phyloP scores from a whole-genome alignment of 2,329 filamentous ascomycete genomes.

The Ophiostoma novo-ulmi region DNA sequence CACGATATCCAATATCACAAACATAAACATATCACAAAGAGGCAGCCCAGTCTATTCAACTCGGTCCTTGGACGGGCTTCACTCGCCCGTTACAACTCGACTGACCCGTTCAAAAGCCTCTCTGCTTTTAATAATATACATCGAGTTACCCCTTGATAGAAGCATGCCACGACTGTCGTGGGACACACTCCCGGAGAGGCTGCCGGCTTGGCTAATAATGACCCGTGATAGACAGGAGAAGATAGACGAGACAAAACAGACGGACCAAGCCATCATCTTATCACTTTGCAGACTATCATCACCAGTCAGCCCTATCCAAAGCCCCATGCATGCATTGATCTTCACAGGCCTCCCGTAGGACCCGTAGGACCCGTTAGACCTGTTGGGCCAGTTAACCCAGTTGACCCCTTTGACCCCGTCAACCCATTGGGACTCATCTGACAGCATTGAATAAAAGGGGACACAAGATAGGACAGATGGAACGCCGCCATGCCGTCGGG shows the following conservation, averaged over 20 bases:
- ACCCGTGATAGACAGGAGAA: not conserved
- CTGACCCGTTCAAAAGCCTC: not conserved
- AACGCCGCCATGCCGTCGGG: not conserved
- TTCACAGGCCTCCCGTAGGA: conserved; percentile 1
- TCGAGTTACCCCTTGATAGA: too few species aligned
- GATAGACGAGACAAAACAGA: not conserved
- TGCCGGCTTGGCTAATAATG: conserved; percentile 3
- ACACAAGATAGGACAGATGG: conserved; percentile 13
- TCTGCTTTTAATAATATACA: not conserved
- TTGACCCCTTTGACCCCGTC: not conserved
- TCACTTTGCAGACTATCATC: not conserved
- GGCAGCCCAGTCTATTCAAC: not conserved
- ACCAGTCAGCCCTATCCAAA: not conserved
- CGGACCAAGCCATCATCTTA: not conserved
- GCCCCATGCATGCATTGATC: not conserved
- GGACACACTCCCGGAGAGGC: not conserved
- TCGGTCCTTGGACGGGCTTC: too few species aligned
- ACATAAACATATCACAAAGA: not conserved
- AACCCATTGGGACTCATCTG: not conserved
- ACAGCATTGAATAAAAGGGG: not conserved
- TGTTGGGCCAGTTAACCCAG: not conserved
- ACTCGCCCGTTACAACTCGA: not conserved
- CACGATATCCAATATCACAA: not conserved
- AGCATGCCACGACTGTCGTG: not conserved
- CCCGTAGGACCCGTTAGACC: not conserved